Conservation (phyloP, 345 rosid species). For the Heritiera fomes region DNA sequence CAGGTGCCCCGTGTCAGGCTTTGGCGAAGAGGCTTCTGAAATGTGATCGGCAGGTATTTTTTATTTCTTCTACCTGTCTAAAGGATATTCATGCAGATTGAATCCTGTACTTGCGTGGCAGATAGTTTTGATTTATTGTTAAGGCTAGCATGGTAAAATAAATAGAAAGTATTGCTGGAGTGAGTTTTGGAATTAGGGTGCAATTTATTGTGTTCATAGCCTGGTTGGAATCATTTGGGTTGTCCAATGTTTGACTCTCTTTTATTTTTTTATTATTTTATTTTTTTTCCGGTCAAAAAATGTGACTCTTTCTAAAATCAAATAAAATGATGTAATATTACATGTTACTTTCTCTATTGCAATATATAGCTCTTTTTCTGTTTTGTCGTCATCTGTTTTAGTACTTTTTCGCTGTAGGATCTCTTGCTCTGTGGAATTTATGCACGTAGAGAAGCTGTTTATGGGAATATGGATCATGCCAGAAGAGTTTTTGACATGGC, state of each 20-base stretch:
- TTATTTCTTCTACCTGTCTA: constrained; percentile 23
- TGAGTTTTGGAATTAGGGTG: background rate
- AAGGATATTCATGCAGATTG: constrained; percentile 4
- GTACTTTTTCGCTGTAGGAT: constrained; percentile 53
- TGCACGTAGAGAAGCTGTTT: constrained; percentile 85
- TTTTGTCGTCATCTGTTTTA: constrained; percentile 4
- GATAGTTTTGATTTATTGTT: background rate
- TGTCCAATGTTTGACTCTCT: background rate
- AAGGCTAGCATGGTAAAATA: background rate
- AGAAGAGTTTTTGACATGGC: constrained; percentile 97
- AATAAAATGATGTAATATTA: background rate
- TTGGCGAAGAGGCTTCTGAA: constrained; percentile 88
- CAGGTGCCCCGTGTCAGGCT: constrained; percentile 68
- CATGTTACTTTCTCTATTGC: background rate
- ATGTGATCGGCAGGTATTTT: constrained; percentile 81
- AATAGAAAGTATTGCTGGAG: constrained; percentile 3
- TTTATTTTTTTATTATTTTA: too few species aligned
- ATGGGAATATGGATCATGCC: constrained; percentile 81
- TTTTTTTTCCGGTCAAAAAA: too few species aligned
- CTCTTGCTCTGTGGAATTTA: constrained; percentile 92
- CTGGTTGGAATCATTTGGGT: background rate
- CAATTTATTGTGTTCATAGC: constrained; percentile 1
- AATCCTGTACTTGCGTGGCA: background rate
- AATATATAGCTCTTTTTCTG: background rate
- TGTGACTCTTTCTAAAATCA: background rate